Base-by-base conservation (phyloP, 257 asterid genomes). In the Voacanga thouarsii region DNA sequence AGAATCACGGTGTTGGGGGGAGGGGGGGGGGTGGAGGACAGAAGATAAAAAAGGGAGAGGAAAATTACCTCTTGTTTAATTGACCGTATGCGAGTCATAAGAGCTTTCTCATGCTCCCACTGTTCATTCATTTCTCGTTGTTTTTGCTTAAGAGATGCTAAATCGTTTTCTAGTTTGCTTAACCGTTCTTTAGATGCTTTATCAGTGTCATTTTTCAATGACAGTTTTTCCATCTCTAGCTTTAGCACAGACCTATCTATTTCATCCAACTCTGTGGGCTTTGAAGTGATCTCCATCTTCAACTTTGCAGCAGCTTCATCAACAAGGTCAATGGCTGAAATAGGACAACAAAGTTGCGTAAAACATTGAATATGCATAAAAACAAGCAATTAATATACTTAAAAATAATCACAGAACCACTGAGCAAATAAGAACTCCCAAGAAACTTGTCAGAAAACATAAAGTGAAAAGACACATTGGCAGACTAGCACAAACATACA, bases 291-390 rank as follows among this genome's bases (percentile, higher is more conserved):
- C 87, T 94, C 98, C 98, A 94, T 94, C 86, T 94, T 94, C 72
- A 94, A 68, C 86, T 94, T 94, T 19, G 98, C 97, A 73, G 98
- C 97, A 86, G 98, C 97, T 90, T 94, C 98, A 82, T 94, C 98
- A 63, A 94, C 97, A 60, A 92, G 94, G 85, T 92, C 98, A 85
- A 94, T 94, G 79, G 98, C 98, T 92, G 90, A 85, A 78, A 83
- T 8, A 71, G 59, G 23, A 77, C 56, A 78, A 83, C 1, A 72
- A 37, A 77, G 69, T 3, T 68, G 26, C 44, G 75, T 71, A 70
- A 28, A 74, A 73, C 59, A 21, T 26, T 12, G 33, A 43, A 33
- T 16, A 78, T 28, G 50, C 23, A 71, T 71, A 19, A 12, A 60
- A 77, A 55, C 12, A 16, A 37, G 26, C 43, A 66, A 56, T 11